These are phyloP conservation scores for Bipolaris zeicola DNA, from an alignment of 2,329 filamentous ascomycete species.

Conservation along the genomic window DNA sequence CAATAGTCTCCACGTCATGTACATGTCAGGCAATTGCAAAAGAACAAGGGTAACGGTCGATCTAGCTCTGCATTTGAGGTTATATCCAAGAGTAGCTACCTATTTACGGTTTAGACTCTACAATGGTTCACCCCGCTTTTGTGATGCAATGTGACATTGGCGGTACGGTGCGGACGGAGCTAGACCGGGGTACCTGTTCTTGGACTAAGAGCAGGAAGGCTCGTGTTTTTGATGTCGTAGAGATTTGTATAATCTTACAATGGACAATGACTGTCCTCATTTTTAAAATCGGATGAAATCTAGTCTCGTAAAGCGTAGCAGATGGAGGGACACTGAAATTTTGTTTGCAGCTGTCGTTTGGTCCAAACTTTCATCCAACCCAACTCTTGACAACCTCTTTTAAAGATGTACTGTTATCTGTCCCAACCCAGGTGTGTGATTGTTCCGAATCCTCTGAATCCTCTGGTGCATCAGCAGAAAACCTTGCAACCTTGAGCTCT, in stretches of 20 bases:
- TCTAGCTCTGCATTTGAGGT: slow-evolving; percentile 6
- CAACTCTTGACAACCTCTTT: slow-evolving; percentile 36
- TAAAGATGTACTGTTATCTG: slow-evolving; percentile 17
- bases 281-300: neutral
- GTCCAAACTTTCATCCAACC: slow-evolving; percentile 16
- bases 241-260: neutral
- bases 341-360: neutral
- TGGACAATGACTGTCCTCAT: neutral
- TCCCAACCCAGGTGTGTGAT: slow-evolving; percentile 34
- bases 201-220: neutral
- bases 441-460: slow-evolving; percentile 18
- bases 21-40: slow-evolving; percentile 24
- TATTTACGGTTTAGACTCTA: slow-evolving; percentile 1
- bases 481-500: slow-evolving; percentile 20
- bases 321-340: neutral
- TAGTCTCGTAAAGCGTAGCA: neutral
- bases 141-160: slow-evolving; percentile 8
- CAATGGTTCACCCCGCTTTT: slow-evolving; percentile 11
- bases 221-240: neutral
- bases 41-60: slow-evolving; percentile 6
- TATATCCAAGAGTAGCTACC: slow-evolving; percentile 5
- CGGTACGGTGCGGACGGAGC: neutral
- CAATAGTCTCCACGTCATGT: slow-evolving; percentile 32
- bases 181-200: neutral
- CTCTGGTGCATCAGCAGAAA: slow-evolving; percentile 5